Percentiles rank a stretch among this genome's conserved stretches.
phyloP scores from a whole-genome alignment of 148 eudicot genomes.

The Oxyria digyna region DNA sequence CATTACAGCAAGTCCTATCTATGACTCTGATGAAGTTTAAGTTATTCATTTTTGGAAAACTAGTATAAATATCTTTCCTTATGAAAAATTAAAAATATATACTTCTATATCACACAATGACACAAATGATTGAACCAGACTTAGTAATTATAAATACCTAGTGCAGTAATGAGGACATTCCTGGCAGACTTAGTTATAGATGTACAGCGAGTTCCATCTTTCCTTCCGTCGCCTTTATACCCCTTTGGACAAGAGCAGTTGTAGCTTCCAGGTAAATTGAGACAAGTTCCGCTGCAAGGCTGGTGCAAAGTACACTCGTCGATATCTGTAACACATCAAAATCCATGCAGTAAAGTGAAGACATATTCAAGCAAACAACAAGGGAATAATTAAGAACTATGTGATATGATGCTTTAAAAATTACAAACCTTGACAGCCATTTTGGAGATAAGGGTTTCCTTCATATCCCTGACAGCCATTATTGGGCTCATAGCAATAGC shows the following conservation, averaged over 20 bases:
- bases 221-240: background rate
- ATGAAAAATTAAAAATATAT: no score
- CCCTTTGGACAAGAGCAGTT: background rate
- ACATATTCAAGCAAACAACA: no score
- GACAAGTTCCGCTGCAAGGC: background rate
- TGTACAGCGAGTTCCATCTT: background rate
- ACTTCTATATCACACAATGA: no score
- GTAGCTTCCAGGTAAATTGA: background rate
- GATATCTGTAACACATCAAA: background rate
- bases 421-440: background rate
- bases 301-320: background rate
- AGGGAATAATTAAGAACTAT: no score
- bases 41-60: no score
- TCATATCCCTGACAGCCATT: background rate
- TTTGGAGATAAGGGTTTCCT: background rate
- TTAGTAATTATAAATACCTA: background rate
- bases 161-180: constrained; percentile 1
- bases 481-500: background rate
- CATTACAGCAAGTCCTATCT: no score
- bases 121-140: no score
- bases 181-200: background rate
- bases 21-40: no score
- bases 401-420: no score
- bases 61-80: no score
- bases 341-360: no score